Conservation (phyloP, 345 rosid species). For the Anacardium occidentale region DNA sequence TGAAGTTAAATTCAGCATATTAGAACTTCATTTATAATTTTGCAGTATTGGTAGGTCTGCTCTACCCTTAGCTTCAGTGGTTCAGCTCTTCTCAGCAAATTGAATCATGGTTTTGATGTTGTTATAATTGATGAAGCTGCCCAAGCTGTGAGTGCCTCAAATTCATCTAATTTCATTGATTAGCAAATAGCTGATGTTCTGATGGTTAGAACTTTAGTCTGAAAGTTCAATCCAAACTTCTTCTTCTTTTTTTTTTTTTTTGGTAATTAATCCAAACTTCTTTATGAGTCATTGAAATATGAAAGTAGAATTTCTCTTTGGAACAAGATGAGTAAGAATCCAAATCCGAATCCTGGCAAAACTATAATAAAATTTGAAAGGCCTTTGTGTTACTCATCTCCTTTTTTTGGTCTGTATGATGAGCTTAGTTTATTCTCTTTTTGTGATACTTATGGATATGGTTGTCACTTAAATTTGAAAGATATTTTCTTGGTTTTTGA, state of each 20-base stretch:
- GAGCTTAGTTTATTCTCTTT: neutral
- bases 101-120: slow-evolving; percentile 77
- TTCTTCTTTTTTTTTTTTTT: too few relatives aligned
- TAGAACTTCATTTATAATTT: slow-evolving; percentile 18
- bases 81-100: slow-evolving; percentile 63
- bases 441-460: neutral
- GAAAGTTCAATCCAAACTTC: neutral
- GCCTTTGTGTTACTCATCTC: neutral
- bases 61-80: slow-evolving; percentile 98
- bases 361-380: neutral
- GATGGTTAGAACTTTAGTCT: too few relatives aligned
- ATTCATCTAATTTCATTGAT: slow-evolving; percentile 6
- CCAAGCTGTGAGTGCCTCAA: slow-evolving; percentile 74
- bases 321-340: neutral
- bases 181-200: neutral
- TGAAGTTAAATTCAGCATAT: slow-evolving; percentile 16
- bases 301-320: neutral
- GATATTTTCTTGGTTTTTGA: neutral
- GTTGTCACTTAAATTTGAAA: neutral
- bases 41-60: slow-evolving; percentile 59
- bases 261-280: neutral
- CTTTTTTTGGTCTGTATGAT: neutral
- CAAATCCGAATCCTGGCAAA: too few relatives aligned
- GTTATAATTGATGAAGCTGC: slow-evolving; percentile 99
- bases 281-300: neutral